These are phyloP conservation scores for Ceratocystiopsis sp. DNA, from an alignment of 2,329 filamentous ascomycete genomes.

Conservation along the genomic window DNA sequence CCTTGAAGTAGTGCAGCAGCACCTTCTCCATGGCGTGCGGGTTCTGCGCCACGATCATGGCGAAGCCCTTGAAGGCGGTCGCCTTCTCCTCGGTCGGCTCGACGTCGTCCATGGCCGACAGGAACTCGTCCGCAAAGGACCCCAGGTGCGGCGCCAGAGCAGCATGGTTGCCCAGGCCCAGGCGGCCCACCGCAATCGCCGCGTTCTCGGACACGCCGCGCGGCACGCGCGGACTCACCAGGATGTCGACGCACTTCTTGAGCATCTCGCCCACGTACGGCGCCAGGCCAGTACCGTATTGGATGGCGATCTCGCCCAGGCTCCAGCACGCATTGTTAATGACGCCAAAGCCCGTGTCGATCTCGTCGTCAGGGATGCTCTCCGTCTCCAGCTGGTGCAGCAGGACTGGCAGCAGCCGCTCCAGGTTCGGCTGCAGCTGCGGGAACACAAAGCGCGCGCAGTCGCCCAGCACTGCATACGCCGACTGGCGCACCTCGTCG, in stretches of 20 bases:
- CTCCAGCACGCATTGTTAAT: constrained; percentile 99
- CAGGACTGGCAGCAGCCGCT: constrained; percentile 61
- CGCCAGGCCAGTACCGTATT: constrained; percentile 55
- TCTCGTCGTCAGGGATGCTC: constrained; percentile 57
- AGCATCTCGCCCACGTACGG: constrained; percentile 66
- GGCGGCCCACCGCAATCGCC: constrained; percentile 74
- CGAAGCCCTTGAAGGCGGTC: constrained; percentile 83
- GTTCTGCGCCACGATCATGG: constrained; percentile 66
- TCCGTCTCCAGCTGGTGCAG: constrained; percentile 77
- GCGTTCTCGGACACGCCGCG: constrained; percentile 84
- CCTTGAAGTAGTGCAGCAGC: constrained; percentile 63
- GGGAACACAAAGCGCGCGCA: constrained; percentile 84
- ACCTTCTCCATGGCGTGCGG: constrained; percentile 83
- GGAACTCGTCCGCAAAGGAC: constrained; percentile 67
- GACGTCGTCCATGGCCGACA: constrained; percentile 67
- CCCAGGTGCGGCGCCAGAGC: constrained; percentile 62
- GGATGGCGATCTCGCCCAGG: constrained; percentile 76
- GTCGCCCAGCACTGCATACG: constrained; percentile 86
- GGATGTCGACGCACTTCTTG: constrained; percentile 60
- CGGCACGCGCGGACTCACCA: constrained; percentile 71
- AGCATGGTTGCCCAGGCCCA: constrained; percentile 65
- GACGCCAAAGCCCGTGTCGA: constrained; percentile 75
- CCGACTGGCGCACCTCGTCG: constrained; percentile 89
- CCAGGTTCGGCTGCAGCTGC: constrained; percentile 58
- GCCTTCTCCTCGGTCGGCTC: constrained; percentile 87